Percentiles rank a stretch among this genome's conserved stretches.
Evolutionary conservation across 768 basidiomycete species (phyloP).

Genomic region (Rhodotorula sphaerocarpa): DNA sequence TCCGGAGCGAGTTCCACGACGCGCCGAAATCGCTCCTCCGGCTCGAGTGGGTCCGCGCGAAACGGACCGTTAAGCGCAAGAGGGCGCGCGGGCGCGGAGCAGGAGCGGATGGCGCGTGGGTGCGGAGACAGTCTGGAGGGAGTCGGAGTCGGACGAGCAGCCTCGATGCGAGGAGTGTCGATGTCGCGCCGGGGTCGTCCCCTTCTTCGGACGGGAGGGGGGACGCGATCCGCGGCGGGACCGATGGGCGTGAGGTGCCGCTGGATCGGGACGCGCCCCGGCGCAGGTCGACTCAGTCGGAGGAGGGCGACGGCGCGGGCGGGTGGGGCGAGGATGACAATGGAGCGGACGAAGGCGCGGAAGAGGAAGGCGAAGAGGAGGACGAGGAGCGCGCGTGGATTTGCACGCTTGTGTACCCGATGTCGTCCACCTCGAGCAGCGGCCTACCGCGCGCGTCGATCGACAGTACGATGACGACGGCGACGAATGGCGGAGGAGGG

Average conservation of each 20-base stretch:
- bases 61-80: background rate
- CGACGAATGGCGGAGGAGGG: no score
- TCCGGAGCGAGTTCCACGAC: slow-evolving; percentile 6
- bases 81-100: background rate
- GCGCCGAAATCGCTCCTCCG: background rate
- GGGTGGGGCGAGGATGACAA: slow-evolving; percentile 11
- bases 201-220: no score
- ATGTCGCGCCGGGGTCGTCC: no score
- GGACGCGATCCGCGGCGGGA: no score
- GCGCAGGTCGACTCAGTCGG: no score
- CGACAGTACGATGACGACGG: background rate
- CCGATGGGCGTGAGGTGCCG: no score
- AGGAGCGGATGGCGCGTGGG: background rate
- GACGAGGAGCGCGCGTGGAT: slow-evolving; percentile 96
- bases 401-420: slow-evolving; percentile 65
- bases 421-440: slow-evolving; percentile 7
- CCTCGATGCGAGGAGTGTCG: no score
- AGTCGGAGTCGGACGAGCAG: no score
- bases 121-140: no score
- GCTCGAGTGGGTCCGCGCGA: slow-evolving; percentile 15
- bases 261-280: no score
- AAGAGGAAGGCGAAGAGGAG: slow-evolving; percentile 83
- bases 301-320: no score
- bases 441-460: no score
- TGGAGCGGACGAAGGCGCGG: slow-evolving; percentile 43